Evolutionary conservation across 345 rosid genomes (phyloP), one percentile per base, ranked within the genome.

Genomic region (Theobroma cacao): DNA sequence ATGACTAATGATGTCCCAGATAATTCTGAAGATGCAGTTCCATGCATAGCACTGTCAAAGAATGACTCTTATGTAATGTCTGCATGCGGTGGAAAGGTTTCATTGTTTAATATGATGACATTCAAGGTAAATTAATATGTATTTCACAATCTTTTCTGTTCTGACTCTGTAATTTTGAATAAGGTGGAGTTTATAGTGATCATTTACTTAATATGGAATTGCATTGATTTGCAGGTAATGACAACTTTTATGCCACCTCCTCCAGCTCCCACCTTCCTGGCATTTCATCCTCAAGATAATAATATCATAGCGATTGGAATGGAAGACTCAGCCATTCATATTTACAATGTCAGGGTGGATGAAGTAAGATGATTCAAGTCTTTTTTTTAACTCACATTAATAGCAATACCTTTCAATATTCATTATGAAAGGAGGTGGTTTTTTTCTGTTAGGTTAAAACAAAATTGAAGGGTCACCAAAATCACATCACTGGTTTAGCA

Each of bases 391-490:
- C 63, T 58, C 59, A 9, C 34, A 59, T 58, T 5, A 12, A 50
- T 48, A 40, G 6, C 13, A 11, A 41, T 75, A 20, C 61, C 28
- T 48, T 58, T 72, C 7, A 10, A 33, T 60, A 36, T 52, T 76
- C 61, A 53, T 41, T 34, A 55, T 41, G 45, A 53, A 55, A 52
- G 34, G 34, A 68, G 64, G 43, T 68, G 9, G 41, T 63, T 22
- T 74, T 80, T 45, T 40, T 28, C 45, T 53, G 67, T 50, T 76
- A 94, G 98, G 97, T 92, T 50, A 91, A 89, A 79, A 81, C 86
- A 82, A 91, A 87, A 82, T 80, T 94, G 41, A 93, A 80, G 80
- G 97, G 97, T 78, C 98, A 93, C 74, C 91, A 86, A 72, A 91
- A 91, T 83, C 86, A 84, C 69, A 83, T 94, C 38, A 91, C 89